Evolutionary conservation across 2,329 filamentous ascomycete species (phyloP).

Genomic region (Ophiostoma sp.): DNA sequence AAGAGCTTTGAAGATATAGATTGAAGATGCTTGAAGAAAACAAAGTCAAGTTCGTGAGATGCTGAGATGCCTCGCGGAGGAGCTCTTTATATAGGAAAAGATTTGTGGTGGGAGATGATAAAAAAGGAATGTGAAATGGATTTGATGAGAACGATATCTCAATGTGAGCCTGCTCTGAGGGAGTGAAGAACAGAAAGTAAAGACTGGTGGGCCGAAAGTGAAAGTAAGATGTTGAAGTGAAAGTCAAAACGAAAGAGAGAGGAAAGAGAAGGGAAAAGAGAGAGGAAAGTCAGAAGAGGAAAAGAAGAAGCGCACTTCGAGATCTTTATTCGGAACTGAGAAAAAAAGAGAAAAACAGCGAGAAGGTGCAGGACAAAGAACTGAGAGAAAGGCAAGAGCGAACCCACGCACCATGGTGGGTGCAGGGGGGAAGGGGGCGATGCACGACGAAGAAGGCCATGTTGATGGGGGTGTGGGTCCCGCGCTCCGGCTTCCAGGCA

Average conservation of each 20-base stretch:
- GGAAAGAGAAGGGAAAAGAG: background rate
- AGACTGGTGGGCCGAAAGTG: background rate
- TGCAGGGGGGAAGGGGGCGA: slow-evolving; percentile 16
- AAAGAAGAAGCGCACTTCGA: background rate
- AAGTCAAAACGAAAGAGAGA: background rate
- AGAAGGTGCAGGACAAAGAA: slow-evolving; percentile 17
- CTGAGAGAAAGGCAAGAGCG: slow-evolving; percentile 4
- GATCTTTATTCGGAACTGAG: slow-evolving; percentile 16
- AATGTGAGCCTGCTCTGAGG: slow-evolving; percentile 30
- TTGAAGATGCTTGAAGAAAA: background rate
- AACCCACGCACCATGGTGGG: background rate
- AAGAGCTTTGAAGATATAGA: background rate
- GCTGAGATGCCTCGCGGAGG: slow-evolving; percentile 7
- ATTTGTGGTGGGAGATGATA: background rate
- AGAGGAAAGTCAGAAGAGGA: background rate
- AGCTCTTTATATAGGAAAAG: background rate
- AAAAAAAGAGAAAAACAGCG: background rate
- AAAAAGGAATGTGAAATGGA: slow-evolving; percentile 11
- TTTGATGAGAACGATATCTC: slow-evolving; percentile 4
- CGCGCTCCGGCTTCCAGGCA: slow-evolving; percentile 14
- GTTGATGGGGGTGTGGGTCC: slow-evolving; percentile 18
- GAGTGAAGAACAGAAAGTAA: slow-evolving; percentile 31
- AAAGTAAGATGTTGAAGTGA: background rate
- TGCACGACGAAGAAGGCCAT: background rate
- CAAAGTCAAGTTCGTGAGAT: background rate